A percentile compares a stretch with the other conserved stretches of the same genome.
Conservation (phyloP, 768 basidiomycete genomes). For the Boletus subcaerulescens region DNA sequence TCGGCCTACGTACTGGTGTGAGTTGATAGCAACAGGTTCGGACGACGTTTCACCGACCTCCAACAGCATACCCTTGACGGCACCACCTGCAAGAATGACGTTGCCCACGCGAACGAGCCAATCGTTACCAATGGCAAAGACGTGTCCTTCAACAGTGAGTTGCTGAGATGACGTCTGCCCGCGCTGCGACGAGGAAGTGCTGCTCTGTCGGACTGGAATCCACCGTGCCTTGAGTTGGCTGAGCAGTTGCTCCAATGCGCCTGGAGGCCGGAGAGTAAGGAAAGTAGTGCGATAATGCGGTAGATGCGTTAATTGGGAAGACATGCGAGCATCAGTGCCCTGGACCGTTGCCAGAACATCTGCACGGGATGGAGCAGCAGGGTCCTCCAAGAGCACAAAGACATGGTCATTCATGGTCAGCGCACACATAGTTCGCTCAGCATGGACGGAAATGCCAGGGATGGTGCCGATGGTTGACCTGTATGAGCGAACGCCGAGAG, state of each 20-base stretch:
- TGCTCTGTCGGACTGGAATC: slow-evolving; percentile 62
- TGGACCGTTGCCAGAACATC: slow-evolving; percentile 43
- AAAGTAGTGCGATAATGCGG: slow-evolving; percentile 74
- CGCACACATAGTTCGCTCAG: slow-evolving; percentile 71
- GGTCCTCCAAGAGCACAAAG: slow-evolving; percentile 78
- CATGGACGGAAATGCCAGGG: slow-evolving; percentile 45
- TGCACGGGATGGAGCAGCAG: slow-evolving; percentile 61
- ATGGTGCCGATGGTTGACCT: slow-evolving; percentile 66
- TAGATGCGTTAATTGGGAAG: slow-evolving; percentile 27
- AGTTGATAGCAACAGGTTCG: slow-evolving; percentile 1
- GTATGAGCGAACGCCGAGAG: slow-evolving; percentile 67
- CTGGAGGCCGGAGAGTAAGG: slow-evolving; percentile 69
- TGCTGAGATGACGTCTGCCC: slow-evolving; percentile 57
- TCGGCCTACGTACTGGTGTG: slow-evolving; percentile 54
- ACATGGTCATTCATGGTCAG: slow-evolving; percentile 80
- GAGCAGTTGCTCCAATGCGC: slow-evolving; percentile 72
- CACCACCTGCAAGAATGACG: slow-evolving; percentile 71
- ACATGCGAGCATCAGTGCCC: slow-evolving; percentile 8
- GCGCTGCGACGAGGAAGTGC: slow-evolving; percentile 37
- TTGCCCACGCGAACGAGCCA: slow-evolving; percentile 82
- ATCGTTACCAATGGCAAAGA: slow-evolving; percentile 76
- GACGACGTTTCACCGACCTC: slow-evolving; percentile 48
- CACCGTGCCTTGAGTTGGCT: slow-evolving; percentile 73
- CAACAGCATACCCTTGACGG: slow-evolving; percentile 78
- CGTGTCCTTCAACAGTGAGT: slow-evolving; percentile 66